Percentiles rank a stretch among this genome's conserved stretches.
These are phyloP conservation scores for Suillus bovinus DNA, from an alignment of 768 basidiomycete species.

Conservation along the genomic window DNA sequence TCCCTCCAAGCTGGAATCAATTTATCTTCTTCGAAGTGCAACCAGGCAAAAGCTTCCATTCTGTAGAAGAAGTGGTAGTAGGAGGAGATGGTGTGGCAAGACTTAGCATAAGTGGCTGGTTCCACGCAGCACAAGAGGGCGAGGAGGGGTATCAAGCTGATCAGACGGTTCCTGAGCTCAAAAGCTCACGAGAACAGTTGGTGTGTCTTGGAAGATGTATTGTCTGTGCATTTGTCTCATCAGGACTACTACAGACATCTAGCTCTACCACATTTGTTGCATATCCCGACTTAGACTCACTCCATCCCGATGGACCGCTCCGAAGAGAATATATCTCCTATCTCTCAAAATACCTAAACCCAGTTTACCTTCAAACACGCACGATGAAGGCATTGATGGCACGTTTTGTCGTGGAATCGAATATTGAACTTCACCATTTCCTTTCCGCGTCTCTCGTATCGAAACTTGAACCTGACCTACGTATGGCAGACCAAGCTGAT, in stretches of 20 bases:
- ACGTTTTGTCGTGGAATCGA: slow-evolving; percentile 85
- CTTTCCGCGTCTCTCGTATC: slow-evolving; percentile 67
- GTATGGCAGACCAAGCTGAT: slow-evolving; percentile 63
- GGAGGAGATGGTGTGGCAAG: slow-evolving; percentile 69
- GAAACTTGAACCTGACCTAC: slow-evolving; percentile 64
- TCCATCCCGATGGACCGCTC: slow-evolving; percentile 52
- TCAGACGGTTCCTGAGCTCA: slow-evolving; percentile 41
- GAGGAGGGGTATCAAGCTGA: slow-evolving; percentile 83
- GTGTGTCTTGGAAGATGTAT: slow-evolving; percentile 49
- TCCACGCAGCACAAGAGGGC: slow-evolving; percentile 88
- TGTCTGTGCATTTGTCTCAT: slow-evolving; percentile 10
- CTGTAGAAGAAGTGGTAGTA: slow-evolving; percentile 95
- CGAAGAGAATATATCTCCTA: slow-evolving; percentile 63
- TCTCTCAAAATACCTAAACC: slow-evolving; percentile 84
- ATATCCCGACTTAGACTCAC: slow-evolving; percentile 52
- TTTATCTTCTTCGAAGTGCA: slow-evolving; percentile 91
- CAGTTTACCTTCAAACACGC: slow-evolving; percentile 82
- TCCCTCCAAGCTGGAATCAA: slow-evolving; percentile 87
- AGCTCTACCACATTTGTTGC: slow-evolving; percentile 59
- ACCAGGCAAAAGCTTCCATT: slow-evolving; percentile 93
- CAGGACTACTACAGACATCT: slow-evolving; percentile 47
- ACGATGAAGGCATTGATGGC: slow-evolving; percentile 78
- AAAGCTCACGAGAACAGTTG: slow-evolving; percentile 91
- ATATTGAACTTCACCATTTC: slow-evolving; percentile 87
- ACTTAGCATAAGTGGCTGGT: slow-evolving; percentile 95